Percentiles rank a stretch among this genome's conserved stretches.
Conservation (phyloP, 345 rosid genomes). For the Moricandia moricandioides region DNA sequence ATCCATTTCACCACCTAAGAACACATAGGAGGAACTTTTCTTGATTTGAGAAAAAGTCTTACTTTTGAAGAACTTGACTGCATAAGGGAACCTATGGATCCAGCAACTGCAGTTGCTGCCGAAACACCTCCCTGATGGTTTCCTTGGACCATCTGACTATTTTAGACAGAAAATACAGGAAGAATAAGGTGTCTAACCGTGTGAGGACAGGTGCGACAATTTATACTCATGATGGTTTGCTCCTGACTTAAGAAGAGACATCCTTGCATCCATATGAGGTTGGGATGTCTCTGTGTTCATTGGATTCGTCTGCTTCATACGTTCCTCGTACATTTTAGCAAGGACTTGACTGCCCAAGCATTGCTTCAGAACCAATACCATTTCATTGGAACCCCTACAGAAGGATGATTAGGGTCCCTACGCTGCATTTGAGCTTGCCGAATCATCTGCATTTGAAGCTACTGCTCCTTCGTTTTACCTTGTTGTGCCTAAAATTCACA, state of each 20-base stretch:
- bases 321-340: conserved; percentile 82
- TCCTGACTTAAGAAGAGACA: conserved; percentile 74
- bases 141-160: conserved; percentile 88
- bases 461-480: conserved; percentile 80
- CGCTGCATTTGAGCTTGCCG: conserved; percentile 88
- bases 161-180: not conserved
- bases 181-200: conserved; percentile 10
- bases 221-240: conserved; percentile 72
- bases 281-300: too few species aligned
- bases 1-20: too few species aligned
- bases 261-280: too few species aligned
- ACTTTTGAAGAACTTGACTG: too few species aligned
- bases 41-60: too few species aligned
- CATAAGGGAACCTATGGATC: too few species aligned
- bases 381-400: conserved; percentile 69
- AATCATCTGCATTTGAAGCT: conserved; percentile 65
- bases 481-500: conserved; percentile 61
- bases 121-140: conserved; percentile 74
- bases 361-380: conserved; percentile 61
- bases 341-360: conserved; percentile 72
- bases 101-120: too few species aligned
- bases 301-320: too few species aligned
- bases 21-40: too few species aligned
- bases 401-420: conserved; percentile 60
- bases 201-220: conserved; percentile 20